Evolutionary conservation across 2,329 filamentous ascomycete species (phyloP), one percentile per base, ranked within the genome.

Genomic region (Clarireedia monteithiana): DNA sequence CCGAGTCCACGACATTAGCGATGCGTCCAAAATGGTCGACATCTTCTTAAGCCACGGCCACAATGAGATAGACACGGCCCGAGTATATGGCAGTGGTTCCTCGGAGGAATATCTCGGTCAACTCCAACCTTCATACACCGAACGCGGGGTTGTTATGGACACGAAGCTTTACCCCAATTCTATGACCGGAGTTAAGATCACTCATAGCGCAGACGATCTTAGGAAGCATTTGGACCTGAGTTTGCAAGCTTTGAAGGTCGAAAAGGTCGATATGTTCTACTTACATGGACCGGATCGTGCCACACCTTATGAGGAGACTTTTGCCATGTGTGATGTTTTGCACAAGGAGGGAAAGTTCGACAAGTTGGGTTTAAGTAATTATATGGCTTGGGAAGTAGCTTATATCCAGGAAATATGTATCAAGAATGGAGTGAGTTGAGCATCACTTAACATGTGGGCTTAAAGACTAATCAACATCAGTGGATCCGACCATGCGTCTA

Each of bases 51-150:
- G 75, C 26, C 76, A 82, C 63, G 85, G 85, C 17, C 84, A 88
- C 71, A 78, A 81, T 64, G 85, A 89, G 64, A 69, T 89, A 51
- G 86, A 89, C 67, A 88, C 85, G 0, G 85, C 86, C 0, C 77
- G 85, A 14, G 68, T 77, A 3, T 89, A 89, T 61, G 75, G 85
- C 45, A 77, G 72, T 30, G 85, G 85, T 49, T 74, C 78, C 50
- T 84, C 87, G 52, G 86, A 89, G 67, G 78, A 75, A 17, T 85
- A 79, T 69, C 84, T 83, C 4, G 74, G 75, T 7, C 54, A 63
- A 72, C 80, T 82, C 1, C 75, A 77, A 30, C 44, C 51, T 4
- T n/a, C 51, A 6, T 88, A 82, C 81, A 77, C 83, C 40, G 77
- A 83, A 55, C 79, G 83, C 17, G 83, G 82, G 2, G 69, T 87